These are phyloP conservation scores for Colletotrichum sansevieriae DNA, from an alignment of 2,329 filamentous ascomycete species.

Conservation along the genomic window DNA sequence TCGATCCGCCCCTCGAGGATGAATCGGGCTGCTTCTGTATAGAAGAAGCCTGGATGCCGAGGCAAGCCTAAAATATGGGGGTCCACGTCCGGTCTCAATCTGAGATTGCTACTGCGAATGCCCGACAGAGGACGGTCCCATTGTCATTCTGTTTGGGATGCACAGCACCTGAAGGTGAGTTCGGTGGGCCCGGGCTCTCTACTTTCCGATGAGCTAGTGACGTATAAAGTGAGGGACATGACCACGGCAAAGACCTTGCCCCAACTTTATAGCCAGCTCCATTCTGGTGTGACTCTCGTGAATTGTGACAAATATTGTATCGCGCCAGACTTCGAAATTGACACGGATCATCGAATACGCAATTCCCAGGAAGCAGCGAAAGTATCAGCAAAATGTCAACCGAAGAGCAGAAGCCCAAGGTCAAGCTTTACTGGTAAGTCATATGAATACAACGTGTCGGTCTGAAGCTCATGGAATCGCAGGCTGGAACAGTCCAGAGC, in stretches of 20 bases:
- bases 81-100: background rate
- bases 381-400: conserved; percentile 14
- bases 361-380: background rate
- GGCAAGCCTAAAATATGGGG: conserved; percentile 37
- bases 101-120: too few species aligned
- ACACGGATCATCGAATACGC: too few species aligned
- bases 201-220: conserved; percentile 35
- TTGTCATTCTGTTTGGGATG: conserved; percentile 12
- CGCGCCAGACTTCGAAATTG: too few species aligned
- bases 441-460: too few species aligned
- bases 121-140: conserved; percentile 18
- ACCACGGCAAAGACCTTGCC: background rate
- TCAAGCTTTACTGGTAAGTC: conserved; percentile 74
- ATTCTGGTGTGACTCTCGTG: background rate
- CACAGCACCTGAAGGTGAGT: conserved; percentile 19
- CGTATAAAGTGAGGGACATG: conserved; percentile 34
- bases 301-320: background rate
- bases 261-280: background rate
- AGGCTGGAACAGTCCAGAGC: conserved; percentile 89
- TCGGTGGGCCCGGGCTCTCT: conserved; percentile 33
- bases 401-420: conserved; percentile 59
- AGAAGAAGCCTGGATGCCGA: conserved; percentile 23
- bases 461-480: conserved; percentile 13
- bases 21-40: conserved; percentile 9
- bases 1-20: background rate